These are phyloP conservation scores for Rosellinia necatrix DNA, from an alignment of 2,329 filamentous ascomycete species.

Conservation along the genomic window DNA sequence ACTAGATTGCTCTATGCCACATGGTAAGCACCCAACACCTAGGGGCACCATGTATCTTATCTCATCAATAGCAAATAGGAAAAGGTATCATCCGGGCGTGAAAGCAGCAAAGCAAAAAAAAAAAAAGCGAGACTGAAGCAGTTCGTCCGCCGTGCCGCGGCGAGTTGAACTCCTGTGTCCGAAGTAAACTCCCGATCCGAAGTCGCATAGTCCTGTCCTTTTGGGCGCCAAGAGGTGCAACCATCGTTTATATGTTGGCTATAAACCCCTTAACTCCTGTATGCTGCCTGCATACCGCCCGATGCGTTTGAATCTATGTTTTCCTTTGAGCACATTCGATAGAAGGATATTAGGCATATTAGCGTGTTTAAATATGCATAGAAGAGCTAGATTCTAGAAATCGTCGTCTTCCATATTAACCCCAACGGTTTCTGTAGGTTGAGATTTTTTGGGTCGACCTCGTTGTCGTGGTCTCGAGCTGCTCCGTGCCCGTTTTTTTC, in stretches of 20 bases:
- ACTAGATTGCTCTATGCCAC: not conserved
- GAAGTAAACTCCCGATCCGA: not conserved
- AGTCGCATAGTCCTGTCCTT: not conserved
- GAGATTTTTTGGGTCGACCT: slow-evolving; percentile 56
- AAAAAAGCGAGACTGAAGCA: slow-evolving; percentile 10
- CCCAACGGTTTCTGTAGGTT: slow-evolving; percentile 17
- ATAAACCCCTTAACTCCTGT: slow-evolving; percentile 7
- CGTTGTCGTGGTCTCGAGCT: slow-evolving; percentile 55
- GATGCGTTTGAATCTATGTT: slow-evolving; percentile 15
- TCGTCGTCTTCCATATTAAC: slow-evolving; percentile 29
- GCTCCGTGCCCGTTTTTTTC: slow-evolving; percentile 64
- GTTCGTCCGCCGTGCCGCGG: not conserved
- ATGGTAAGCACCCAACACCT: not conserved
- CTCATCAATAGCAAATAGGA: slow-evolving; percentile 22
- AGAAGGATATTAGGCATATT: not conserved
- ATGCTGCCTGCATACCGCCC: not conserved
- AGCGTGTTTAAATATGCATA: not conserved
- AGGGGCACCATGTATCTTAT: slow-evolving; percentile 2
- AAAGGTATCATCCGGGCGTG: slow-evolving; percentile 29
- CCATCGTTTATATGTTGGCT: not conserved
- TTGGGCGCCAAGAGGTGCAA: slow-evolving; percentile 17
- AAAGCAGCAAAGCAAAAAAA: slow-evolving; percentile 19
- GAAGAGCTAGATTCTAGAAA: slow-evolving; percentile 10
- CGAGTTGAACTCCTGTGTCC: slow-evolving; percentile 11
- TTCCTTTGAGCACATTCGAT: not conserved